Percentiles rank a stretch among this genome's conserved stretches.
These are phyloP conservation scores for Fusarium sp. DNA, from an alignment of 2,329 filamentous ascomycete genomes.

Conservation along the genomic window DNA sequence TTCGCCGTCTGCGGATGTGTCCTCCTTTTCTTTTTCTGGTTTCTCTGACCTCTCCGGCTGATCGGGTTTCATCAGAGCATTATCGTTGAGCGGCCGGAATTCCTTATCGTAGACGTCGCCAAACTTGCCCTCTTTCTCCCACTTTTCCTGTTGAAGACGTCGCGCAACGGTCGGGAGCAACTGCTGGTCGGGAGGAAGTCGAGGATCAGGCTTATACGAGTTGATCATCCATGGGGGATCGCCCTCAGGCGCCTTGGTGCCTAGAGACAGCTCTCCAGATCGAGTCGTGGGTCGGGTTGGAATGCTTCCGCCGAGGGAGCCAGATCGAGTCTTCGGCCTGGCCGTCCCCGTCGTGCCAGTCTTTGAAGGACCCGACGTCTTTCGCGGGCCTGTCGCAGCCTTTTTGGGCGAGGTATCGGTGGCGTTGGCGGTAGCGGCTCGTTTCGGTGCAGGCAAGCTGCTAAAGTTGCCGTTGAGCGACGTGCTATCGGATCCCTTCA, in stretches of 20 bases:
- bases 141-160: slow-evolving; percentile 91
- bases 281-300: slow-evolving; percentile 70
- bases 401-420: slow-evolving; percentile 69
- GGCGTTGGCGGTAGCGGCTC: slow-evolving; percentile 44
- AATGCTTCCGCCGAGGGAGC: slow-evolving; percentile 59
- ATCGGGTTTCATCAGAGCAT: slow-evolving; percentile 61
- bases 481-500: slow-evolving; percentile 50
- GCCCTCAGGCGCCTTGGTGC: slow-evolving; percentile 81
- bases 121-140: slow-evolving; percentile 90
- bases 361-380: slow-evolving; percentile 58
- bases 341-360: slow-evolving; percentile 51
- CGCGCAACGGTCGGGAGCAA: slow-evolving; percentile 94
- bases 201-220: slow-evolving; percentile 95
- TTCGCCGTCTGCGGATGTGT: slow-evolving; percentile 52
- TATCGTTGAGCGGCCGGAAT: slow-evolving; percentile 83
- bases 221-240: slow-evolving; percentile 95
- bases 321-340: slow-evolving; percentile 73
- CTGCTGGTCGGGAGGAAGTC: slow-evolving; percentile 93
- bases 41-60: slow-evolving; percentile 49
- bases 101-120: slow-evolving; percentile 88
- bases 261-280: slow-evolving; percentile 64
- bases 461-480: slow-evolving; percentile 34
- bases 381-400: slow-evolving; percentile 52
- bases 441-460: slow-evolving; percentile 50
- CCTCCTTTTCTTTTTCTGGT: slow-evolving; percentile 28